Evolutionary conservation across 2,329 filamentous ascomycete genomes (phyloP), one percentile per base, ranked within the genome.

Genomic region (Plenodomus lindquistii): DNA sequence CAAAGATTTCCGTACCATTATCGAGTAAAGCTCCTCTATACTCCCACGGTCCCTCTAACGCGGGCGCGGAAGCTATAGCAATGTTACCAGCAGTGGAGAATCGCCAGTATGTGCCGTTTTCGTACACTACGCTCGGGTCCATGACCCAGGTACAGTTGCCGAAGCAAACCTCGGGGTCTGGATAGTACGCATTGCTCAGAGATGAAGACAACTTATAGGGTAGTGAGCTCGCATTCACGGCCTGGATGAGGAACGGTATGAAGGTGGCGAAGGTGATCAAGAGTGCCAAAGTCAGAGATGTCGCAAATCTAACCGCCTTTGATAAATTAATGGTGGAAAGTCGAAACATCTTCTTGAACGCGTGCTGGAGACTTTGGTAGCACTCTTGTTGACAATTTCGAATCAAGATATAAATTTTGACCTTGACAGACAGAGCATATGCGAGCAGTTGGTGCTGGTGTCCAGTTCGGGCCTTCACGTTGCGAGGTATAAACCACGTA

Each of bases 41-140:
- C 3, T 60, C 73, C 79, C 79, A 81, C 21, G 79, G 77, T 0
- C 79, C 79, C 5, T 64, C 58, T 3, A 81, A 64, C 1, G 67
- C 67, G 0, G 71, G 67, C 1, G 79, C 70, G 10, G 74, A 77
- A 6, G 75, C 73, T 40, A 80, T 73, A 1, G 73, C 70, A 29
- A 81, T 77, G 24, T 74, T 70, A 7, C 75, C 73, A 11, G 74
- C 74, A 0, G 79, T 80, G 1, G 77, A 76, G 52, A 81, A 81
- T 4, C 77, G 74, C 59, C 76, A 80, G 55, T 80, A 81, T 1
- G 52, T 73, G 1, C 73, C 72, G 46, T 79, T 74, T 44, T 77
- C 71, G 9, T 66, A 67, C 51, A 79, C 73, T 22, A 81, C 55
- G 6, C 67, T 65, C 1, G 78, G 78, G 46, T 81, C 79, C 42